Evolutionary conservation across 2,329 filamentous ascomycete genomes (phyloP).

Genomic region (Xenoacremonium recifei): DNA sequence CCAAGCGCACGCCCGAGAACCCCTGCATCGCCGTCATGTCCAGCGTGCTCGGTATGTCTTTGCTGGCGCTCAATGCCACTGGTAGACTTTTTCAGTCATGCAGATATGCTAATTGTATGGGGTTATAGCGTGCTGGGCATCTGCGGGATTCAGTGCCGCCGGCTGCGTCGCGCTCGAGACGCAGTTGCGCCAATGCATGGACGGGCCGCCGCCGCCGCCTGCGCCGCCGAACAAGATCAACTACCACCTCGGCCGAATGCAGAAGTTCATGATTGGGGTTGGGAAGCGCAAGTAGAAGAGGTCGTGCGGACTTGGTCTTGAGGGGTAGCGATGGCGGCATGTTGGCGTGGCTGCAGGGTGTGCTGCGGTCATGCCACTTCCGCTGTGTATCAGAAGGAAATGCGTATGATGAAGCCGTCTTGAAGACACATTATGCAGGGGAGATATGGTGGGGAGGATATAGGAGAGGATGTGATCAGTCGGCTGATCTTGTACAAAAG

Average conservation of each 20-base stretch:
- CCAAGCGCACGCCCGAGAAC: slow-evolving; percentile 48
- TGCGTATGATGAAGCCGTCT: too few relatives aligned
- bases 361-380: too few relatives aligned
- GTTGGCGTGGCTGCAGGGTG: too few relatives aligned
- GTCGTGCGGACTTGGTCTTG: not conserved
- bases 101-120: not conserved
- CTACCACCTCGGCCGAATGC: slow-evolving; percentile 82
- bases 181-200: slow-evolving; percentile 71
- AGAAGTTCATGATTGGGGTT: slow-evolving; percentile 60
- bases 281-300: slow-evolving; percentile 33
- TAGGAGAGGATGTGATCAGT: too few relatives aligned
- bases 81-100: slow-evolving; percentile 8
- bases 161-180: slow-evolving; percentile 60
- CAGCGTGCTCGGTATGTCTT: slow-evolving; percentile 50
- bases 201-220: slow-evolving; percentile 59
- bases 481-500: slow-evolving; percentile 23
- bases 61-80: not conserved
- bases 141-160: slow-evolving; percentile 64
- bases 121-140: slow-evolving; percentile 77
- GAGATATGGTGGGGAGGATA: not conserved
- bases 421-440: too few relatives aligned
- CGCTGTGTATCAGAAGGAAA: too few relatives aligned
- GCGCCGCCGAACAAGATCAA: slow-evolving; percentile 76
- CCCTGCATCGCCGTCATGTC: slow-evolving; percentile 58
- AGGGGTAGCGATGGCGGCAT: not conserved